Base-by-base conservation (phyloP, 1,284 basidiomycete genomes). In the Papiliotrema fonsecae region DNA sequence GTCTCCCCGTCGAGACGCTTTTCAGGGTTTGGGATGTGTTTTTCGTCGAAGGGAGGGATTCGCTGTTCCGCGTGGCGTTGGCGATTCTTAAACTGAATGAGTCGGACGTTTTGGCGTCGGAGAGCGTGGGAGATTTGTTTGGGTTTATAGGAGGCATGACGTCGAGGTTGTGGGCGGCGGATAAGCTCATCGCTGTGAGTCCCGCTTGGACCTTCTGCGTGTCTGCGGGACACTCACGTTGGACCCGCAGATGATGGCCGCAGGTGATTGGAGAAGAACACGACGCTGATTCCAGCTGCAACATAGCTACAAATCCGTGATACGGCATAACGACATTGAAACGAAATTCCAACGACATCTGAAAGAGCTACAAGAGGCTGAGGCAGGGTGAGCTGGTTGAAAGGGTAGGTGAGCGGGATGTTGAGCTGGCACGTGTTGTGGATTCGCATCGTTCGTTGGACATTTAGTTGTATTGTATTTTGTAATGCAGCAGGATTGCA, bases 21-120 rank as follows among this genome's bases (percentile, higher is more conserved):
- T 91, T 93, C 74, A 78, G 90, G 39, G 83, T 91, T 2, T 92
- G 89, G 92, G 94, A 98, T 62, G 79, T 97, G n/a, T 87, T 97
- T 71, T 83, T 97, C 52, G 84, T 96, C 4, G 90, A 97, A 62
- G 94, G 94, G 0, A 79, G 91, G 41, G 88, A 92, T 60, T 87
- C 92, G 5, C 78, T 92, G n/a, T 94, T 94, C 76, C 84, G 93
- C 26, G 76, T 96, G 35, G 89, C 92, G 0, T 78, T 97, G 38
- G 85, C 83, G 9, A 89, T 97, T 37, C 78, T 98, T 50, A 85
- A 85, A 53, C 80, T 80, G 50, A 88, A 89, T 70, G 88, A 94
- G 67, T 75, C 77, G 25, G 90, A 96, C 54, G 79, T 98, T 2
- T 73, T 93, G 27, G 79, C 79, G 0, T 89, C 88, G 62, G 82